Evolutionary conservation across 2,329 filamentous ascomycete genomes (phyloP), one percentile per base, ranked within the genome.

Genomic region (Colletotrichum cereale): DNA sequence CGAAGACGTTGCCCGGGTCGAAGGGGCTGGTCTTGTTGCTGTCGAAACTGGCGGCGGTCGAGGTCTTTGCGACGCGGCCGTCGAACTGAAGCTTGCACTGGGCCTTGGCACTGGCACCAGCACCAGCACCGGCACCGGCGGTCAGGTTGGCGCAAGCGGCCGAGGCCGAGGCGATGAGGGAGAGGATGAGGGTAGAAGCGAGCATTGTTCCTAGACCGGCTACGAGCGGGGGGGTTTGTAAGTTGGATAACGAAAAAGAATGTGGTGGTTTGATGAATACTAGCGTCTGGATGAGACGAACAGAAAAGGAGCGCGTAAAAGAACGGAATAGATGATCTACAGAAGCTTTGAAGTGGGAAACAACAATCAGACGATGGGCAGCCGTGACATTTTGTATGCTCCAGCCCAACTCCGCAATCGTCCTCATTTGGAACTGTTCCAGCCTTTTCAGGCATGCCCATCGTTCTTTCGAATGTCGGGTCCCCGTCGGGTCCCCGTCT

Each of bases 1-100:
- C 88, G 75, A 88, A 84, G 64, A 89, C 86, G 75, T 83, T 88
- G 68, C 79, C 79, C 0, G 87, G 82, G 80, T 85, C 87, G 80
- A 85, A 90, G 36, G 86, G 79, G 69, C 80, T 83, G 60, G 78
- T 78, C 6, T 75, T 75, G 75, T n/a, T n/a, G 85, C 84, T n/a
- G 74, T 86, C 84, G 66, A 88, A 86, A 10, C 80, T 77, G 60
- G 80, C 77, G 16, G 80, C 74, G 6, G 77, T 78, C 42, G 82
- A 81, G 47, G 77, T 79, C 8, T 76, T 73, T 2, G 85, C 81
- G 1, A 87, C 75, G 21, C 86, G 82, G 29, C 85, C 85, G 62
- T 87, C 85, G 65, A 86, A 86, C 68, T 83, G 79, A 63, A 86
- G 71, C 2, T 78, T 73, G 74, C 81, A 83, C 73, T 82, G 79